These are phyloP conservation scores for Vaccinium myrtillus DNA, from an alignment of 148 eudicot genomes.

Conservation along the genomic window DNA sequence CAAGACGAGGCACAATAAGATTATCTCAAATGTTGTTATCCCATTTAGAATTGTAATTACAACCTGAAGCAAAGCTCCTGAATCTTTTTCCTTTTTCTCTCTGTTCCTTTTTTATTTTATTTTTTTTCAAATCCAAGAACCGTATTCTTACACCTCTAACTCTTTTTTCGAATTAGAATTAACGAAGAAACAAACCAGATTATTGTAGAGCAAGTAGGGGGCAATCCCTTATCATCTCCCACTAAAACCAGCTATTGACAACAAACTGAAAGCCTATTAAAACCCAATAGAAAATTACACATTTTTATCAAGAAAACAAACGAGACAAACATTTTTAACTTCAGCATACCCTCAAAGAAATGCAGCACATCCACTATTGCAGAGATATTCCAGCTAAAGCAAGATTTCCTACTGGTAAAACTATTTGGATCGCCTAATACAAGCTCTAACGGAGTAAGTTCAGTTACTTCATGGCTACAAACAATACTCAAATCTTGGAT, in stretches of 20 bases:
- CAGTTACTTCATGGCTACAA: neutral
- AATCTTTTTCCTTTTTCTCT: neutral
- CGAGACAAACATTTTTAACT: neutral
- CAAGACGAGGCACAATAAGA: neutral
- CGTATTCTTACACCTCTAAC: neutral
- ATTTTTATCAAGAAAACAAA: neutral
- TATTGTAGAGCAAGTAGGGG: neutral
- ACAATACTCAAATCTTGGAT: neutral
- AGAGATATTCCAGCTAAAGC: neutral
- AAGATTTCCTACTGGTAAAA: neutral
- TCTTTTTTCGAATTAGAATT: neutral
- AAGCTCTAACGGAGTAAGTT: neutral
- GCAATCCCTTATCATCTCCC: neutral
- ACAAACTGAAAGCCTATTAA: neutral
- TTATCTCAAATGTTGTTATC: neutral
- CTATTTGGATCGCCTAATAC: neutral
- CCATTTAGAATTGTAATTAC: neutral
- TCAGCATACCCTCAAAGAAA: neutral
- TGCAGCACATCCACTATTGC: neutral
- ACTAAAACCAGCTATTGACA: neutral
- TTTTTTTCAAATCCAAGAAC: neutral
- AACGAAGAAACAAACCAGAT: neutral
- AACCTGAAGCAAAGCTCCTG: neutral
- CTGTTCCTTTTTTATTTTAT: too few relatives aligned
- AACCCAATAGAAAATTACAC: neutral